Conservation (phyloP, 805 yeast genomes). For the Yarrowia sp. region DNA sequence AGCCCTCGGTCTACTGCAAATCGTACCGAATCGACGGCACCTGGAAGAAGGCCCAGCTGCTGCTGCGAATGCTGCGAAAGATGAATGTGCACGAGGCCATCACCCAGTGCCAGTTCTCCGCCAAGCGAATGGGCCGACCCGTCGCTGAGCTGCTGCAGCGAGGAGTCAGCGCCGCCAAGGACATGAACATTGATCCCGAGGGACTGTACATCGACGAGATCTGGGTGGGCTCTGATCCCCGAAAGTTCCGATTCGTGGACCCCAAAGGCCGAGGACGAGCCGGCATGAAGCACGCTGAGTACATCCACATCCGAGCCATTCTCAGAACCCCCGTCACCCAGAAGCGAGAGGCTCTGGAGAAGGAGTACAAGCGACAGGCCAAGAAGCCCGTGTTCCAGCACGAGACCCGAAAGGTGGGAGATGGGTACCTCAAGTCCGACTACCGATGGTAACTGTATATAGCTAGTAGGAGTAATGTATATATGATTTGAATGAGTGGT, state of each 20-base stretch:
- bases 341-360: conserved; percentile 59
- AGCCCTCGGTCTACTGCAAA: conserved; percentile 81
- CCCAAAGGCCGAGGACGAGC: conserved; percentile 87
- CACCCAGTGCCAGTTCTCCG: conserved; percentile 86
- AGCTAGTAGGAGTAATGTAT: neutral
- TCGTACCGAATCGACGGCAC: conserved; percentile 84
- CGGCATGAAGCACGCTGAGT: conserved; percentile 74
- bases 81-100: conserved; percentile 74
- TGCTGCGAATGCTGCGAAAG: conserved; percentile 72
- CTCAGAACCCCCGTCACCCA: conserved; percentile 66
- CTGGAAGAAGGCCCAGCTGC: conserved; percentile 79
- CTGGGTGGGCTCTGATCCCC: conserved; percentile 92
- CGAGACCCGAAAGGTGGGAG: conserved; percentile 26
- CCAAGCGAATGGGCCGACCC: conserved; percentile 75
- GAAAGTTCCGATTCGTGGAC: conserved; percentile 67
- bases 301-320: conserved; percentile 76
- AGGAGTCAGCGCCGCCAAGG: conserved; percentile 68
- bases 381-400: conserved; percentile 14
- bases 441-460: conserved; percentile 27
- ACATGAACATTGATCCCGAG: conserved; percentile 56
- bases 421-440: conserved; percentile 24
- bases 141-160: conserved; percentile 69
- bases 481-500: neutral
- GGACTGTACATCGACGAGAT: conserved; percentile 70
- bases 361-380: conserved; percentile 29